Evolutionary conservation across 2,329 filamentous ascomycete genomes (phyloP).

Genomic region (Colletotrichum sp.): DNA sequence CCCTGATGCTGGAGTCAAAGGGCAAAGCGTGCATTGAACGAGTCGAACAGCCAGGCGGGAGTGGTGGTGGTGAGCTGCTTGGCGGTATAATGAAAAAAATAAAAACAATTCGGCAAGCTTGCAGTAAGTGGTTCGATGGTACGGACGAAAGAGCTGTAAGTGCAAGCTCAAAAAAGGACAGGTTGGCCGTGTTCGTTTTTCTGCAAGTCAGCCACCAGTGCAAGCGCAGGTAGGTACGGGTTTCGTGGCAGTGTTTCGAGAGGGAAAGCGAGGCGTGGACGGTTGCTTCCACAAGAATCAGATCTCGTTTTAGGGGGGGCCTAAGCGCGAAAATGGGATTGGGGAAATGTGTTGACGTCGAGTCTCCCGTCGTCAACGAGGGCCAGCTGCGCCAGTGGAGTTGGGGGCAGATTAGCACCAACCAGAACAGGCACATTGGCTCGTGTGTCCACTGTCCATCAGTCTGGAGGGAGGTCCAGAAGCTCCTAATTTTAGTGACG

Average conservation of each 20-base stretch:
- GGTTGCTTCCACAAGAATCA: background rate
- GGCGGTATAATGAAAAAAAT: background rate
- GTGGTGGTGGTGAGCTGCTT: background rate
- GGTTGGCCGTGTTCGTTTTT: background rate
- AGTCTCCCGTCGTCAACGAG: background rate
- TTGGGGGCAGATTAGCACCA: background rate
- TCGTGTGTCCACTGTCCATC: background rate
- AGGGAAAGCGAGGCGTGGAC: background rate
- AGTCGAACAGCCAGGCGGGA: background rate
- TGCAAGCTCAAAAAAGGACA: constrained; percentile 7
- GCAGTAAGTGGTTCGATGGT: background rate
- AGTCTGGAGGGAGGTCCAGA: background rate
- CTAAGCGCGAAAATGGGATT: constrained; percentile 6
- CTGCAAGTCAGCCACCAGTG: constrained; percentile 3
- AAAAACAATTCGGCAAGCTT: background rate
- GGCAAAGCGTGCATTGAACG: constrained; percentile 8
- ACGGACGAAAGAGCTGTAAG: background rate
- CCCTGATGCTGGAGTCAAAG: constrained; percentile 6
- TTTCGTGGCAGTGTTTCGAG: constrained; percentile 9
- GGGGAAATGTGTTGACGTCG: constrained; percentile 8
- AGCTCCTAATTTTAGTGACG: constrained; percentile 14
- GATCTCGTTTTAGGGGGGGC: constrained; percentile 8
- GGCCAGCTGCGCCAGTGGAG: background rate
- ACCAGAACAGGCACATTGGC: background rate
- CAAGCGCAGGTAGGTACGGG: background rate